phyloP scores from a whole-genome alignment of 257 asterid species.

The Scutellaria galericulata region DNA sequence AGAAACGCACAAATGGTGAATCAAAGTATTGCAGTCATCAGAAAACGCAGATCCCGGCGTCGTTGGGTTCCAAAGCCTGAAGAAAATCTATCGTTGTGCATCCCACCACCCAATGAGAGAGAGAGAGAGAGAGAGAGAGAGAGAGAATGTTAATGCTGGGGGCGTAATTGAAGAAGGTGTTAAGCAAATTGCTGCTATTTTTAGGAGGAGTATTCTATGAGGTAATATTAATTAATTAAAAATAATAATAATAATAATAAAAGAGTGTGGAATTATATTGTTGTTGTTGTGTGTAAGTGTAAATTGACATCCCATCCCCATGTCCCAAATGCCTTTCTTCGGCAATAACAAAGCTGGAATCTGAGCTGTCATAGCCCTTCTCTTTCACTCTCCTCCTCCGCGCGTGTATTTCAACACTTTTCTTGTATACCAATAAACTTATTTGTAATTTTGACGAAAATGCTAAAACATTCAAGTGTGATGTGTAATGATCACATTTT shows the following conservation, averaged over 20 bases:
- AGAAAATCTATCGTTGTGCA: constrained; percentile 45
- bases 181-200: constrained; percentile 39
- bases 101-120: constrained; percentile 31
- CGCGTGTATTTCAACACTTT: constrained; percentile 19
- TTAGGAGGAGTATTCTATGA: constrained; percentile 30
- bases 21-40: constrained; percentile 44
- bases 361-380: constrained; percentile 43
- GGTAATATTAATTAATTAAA: neutral
- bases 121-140: constrained; percentile 32
- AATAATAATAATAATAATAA: neutral
- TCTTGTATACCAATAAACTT: neutral
- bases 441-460: too few species aligned
- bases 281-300: constrained; percentile 35
- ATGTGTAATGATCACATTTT: too few species aligned
- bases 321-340: constrained; percentile 35
- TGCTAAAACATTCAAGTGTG: too few species aligned
- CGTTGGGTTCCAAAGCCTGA: constrained; percentile 45
- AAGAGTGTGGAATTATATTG: constrained; percentile 33
- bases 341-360: constrained; percentile 46
- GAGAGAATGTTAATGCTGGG: constrained; percentile 37
- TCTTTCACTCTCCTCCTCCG: constrained; percentile 19
- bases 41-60: constrained; percentile 70
- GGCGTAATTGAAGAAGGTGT: constrained; percentile 41
- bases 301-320: constrained; percentile 29
- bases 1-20: constrained; percentile 39